Base-by-base conservation (phyloP, 352 stramenopile species). In the Salisapilia sapeloensis region DNA sequence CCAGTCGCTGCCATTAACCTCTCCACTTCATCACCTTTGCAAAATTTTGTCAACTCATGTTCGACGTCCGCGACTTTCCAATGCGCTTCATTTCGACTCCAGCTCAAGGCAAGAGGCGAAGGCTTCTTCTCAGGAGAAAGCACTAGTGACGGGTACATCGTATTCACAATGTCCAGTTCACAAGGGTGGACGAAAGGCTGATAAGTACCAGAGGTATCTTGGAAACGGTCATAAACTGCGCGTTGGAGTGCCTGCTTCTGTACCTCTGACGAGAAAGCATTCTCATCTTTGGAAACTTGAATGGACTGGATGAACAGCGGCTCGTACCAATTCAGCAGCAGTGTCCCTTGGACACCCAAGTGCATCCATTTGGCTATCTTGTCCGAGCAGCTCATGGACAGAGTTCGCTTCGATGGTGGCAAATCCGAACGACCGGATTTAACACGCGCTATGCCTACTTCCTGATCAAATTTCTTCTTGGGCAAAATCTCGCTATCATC, bases 351-450 rank as follows among this genome's bases (percentile, higher is more conserved):
- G 7, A 95, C 39, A 6, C 87, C 87, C 4, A 82, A 16, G 6
- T 61, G 40, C 21, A 57, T 63, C 87, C 87, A 97, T 48, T 71
- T 69, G 22, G 79, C 64, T 30, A 97, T 28, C 57, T 97, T 97
- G 47, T 97, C 84, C 7, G 74, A 92, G 50, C 87, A 97, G 26
- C 83, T 95, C 79, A 96, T 93, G 3, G 72, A 93, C 24, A 77
- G 50, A 33, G 79, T 92, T 52, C 86, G 76, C 30, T 91, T 80
- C 35, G 83, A 58, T 13, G 38, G 18, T 7, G 80, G 69, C 13
- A 96, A 52, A 50, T 97, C 91, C 1, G 87, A 96, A 21, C 87
- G 64, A 29, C 85, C 87, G 4, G 85, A 92, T 41, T 97, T 97
- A 26, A 84, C 61, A 13, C 87, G 76, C 6, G 89, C 53, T 35